phyloP scores from a whole-genome alignment of 495 filamentous ascomycete species.

The Tuber melanosporum region DNA sequence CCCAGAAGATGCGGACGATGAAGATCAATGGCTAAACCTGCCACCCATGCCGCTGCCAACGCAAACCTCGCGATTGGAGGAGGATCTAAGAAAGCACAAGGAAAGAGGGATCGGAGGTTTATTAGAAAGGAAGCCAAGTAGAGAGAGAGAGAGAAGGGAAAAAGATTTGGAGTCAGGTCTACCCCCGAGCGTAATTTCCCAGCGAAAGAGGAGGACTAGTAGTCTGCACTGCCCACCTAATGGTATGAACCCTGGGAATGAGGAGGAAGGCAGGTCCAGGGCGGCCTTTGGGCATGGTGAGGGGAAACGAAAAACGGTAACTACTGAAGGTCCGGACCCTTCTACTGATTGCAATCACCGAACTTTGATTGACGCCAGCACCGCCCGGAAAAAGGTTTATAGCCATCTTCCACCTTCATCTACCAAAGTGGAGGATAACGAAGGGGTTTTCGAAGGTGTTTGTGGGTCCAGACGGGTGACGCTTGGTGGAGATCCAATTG shows the following conservation, averaged over 20 bases:
- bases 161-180: constrained; percentile 14
- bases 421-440: constrained; percentile 9
- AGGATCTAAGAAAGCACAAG: constrained; percentile 23
- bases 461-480: constrained; percentile 18
- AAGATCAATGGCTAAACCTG: constrained; percentile 27
- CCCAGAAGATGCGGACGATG: constrained; percentile 11
- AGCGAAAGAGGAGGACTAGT: constrained; percentile 32
- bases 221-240: constrained; percentile 15
- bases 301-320: background rate
- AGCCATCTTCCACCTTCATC: constrained; percentile 19
- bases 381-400: background rate
- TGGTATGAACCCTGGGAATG: background rate
- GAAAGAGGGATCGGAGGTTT: constrained; percentile 21
- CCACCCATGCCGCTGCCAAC: constrained; percentile 16
- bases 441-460: constrained; percentile 18
- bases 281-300: background rate
- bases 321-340: background rate
- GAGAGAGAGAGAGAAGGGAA: background rate
- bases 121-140: constrained; percentile 15
- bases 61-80: constrained; percentile 14
- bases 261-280: background rate
- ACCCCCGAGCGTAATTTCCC: constrained; percentile 26
- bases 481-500: constrained; percentile 17
- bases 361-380: background rate
- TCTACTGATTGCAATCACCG: background rate